Evolutionary conservation across 768 basidiomycete genomes (phyloP).

Genomic region (Mycena venus): DNA sequence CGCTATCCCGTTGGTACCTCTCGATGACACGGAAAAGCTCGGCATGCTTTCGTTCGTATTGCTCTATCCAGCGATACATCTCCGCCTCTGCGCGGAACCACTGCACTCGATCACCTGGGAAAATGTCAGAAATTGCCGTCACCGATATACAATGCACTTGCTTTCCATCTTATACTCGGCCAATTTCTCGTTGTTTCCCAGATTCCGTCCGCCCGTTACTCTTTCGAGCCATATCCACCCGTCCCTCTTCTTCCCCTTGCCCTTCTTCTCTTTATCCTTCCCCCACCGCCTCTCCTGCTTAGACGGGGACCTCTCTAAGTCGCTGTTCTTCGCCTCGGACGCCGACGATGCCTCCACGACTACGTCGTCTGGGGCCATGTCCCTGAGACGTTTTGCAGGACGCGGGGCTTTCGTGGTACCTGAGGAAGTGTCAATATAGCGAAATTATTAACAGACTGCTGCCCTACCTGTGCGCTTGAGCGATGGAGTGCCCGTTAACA

Average conservation of each 20-base stretch:
- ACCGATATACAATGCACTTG: neutral
- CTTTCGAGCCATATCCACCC: conserved; percentile 23
- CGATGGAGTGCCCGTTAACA: conserved; percentile 12
- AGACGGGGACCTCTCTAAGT: neutral
- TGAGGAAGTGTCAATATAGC: neutral
- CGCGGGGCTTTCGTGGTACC: neutral
- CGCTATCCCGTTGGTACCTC: conserved; percentile 8
- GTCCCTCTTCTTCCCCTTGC: conserved; percentile 12
- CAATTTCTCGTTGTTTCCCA: neutral
- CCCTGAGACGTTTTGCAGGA: neutral
- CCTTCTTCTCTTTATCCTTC: neutral
- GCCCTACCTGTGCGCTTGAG: conserved; percentile 13
- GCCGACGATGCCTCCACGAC: neutral
- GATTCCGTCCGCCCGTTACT: neutral
- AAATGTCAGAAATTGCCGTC: neutral
- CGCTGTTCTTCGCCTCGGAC: conserved; percentile 8
- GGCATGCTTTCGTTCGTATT: neutral
- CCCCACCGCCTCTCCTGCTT: neutral
- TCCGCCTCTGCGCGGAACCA: no score
- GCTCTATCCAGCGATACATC: no score
- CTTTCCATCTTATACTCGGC: conserved; percentile 20
- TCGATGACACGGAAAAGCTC: conserved; percentile 6
- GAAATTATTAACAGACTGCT: neutral
- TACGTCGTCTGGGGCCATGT: neutral
- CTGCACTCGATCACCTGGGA: conserved; percentile 25